These are phyloP conservation scores for Anisodus acutangulus DNA, from an alignment of 257 asterid genomes.

Conservation along the genomic window DNA sequence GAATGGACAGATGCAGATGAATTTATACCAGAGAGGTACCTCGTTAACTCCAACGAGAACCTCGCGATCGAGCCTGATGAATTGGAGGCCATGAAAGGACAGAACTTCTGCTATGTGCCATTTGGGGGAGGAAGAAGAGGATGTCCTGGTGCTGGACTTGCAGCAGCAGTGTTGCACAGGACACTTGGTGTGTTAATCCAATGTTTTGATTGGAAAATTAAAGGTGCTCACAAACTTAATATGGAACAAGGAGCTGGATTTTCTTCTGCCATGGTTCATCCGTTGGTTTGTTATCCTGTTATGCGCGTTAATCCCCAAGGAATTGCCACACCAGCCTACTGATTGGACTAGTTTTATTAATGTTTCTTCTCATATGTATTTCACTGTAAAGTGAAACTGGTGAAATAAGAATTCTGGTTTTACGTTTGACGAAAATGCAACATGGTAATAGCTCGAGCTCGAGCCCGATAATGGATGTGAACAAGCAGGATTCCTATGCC, in stretches of 20 bases:
- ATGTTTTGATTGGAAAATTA: constrained; percentile 42
- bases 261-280: constrained; percentile 42
- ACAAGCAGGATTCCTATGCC: too few species aligned
- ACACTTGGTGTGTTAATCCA: constrained; percentile 38
- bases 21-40: constrained; percentile 37
- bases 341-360: not conserved
- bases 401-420: too few species aligned
- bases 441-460: too few species aligned
- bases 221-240: constrained; percentile 31
- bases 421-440: too few species aligned
- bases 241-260: constrained; percentile 45
- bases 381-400: too few species aligned
- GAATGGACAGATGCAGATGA: constrained; percentile 34
- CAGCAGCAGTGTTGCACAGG: constrained; percentile 33
- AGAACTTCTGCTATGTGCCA: constrained; percentile 39
- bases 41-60: constrained; percentile 3
- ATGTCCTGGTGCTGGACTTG: constrained; percentile 39
- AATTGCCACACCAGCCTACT: not conserved
- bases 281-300: constrained; percentile 37
- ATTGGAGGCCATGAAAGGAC: constrained; percentile 36
- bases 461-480: too few species aligned
- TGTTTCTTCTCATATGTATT: not conserved
- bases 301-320: constrained; percentile 29
- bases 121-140: constrained; percentile 46
- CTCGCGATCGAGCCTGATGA: constrained; percentile 32